Evolutionary conservation across 2,329 filamentous ascomycete species (phyloP).

Genomic region (Hymenotorrendiella dingleyae): DNA sequence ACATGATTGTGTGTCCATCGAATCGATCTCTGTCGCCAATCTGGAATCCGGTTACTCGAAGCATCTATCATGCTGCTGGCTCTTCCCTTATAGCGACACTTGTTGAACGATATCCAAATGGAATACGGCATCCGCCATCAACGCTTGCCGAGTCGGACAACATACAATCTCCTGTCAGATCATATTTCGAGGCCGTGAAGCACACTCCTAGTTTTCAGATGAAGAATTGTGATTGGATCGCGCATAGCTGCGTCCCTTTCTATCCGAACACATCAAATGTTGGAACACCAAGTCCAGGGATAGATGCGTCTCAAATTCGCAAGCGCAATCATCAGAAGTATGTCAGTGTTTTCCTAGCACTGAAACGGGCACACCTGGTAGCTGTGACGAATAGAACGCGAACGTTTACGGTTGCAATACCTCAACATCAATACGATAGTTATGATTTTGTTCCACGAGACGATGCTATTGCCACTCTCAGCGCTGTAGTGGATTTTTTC

Average conservation of each 20-base stretch:
- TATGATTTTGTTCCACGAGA: conserved; percentile 1
- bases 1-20: conserved; percentile 1
- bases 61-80: not conserved
- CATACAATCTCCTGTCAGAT: conserved; percentile 1
- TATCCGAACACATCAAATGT: not conserved
- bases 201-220: conserved; percentile 1
- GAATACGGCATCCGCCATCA: not conserved
- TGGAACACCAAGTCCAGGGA: no score
- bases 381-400: not conserved
- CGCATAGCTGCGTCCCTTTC: not conserved
- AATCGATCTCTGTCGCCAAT: not conserved
- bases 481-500: conserved; percentile 3
- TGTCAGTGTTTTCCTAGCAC: not conserved
- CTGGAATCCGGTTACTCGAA: not conserved
- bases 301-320: not conserved
- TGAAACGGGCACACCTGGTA: conserved; percentile 1
- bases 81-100: not conserved
- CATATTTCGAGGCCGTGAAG: not conserved
- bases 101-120: not conserved
- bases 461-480: conserved; percentile 4
- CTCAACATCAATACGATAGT: conserved; percentile 3
- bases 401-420: conserved; percentile 2
- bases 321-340: conserved; percentile 3
- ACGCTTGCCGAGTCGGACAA: not conserved
- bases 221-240: conserved; percentile 5